A percentile compares a stretch with the other conserved stretches of the same genome.
phyloP scores from a whole-genome alignment of 768 basidiomycete genomes.

The Royoungia palumana region DNA sequence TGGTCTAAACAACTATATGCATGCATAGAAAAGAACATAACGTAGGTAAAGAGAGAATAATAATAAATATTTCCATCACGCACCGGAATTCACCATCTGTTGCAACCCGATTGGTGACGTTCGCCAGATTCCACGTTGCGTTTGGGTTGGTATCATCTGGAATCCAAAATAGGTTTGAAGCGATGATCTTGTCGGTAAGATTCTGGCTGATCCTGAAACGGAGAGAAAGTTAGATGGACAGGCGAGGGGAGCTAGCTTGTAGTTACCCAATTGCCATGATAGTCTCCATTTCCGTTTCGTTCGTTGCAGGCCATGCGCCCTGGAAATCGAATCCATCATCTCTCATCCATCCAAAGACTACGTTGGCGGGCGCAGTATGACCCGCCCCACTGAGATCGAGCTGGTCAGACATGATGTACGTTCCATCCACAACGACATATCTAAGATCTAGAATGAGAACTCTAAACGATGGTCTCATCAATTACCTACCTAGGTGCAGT shows the following conservation, averaged over 20 bases:
- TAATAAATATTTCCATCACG: background rate
- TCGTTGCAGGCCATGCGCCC: conserved; percentile 31
- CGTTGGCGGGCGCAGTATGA: conserved; percentile 41
- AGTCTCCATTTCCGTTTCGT: conserved; percentile 1
- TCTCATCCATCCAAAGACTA: conserved; percentile 49
- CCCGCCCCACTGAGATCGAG: conserved; percentile 40
- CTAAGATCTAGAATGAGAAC: conserved; percentile 13
- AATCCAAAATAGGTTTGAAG: conserved; percentile 1
- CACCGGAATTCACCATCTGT: conserved; percentile 10
- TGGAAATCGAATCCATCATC: conserved; percentile 50
- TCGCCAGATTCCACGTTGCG: conserved; percentile 3
- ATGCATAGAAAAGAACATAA: background rate
- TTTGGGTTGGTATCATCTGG: background rate
- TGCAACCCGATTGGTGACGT: conserved; percentile 5
- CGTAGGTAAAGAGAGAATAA: background rate
- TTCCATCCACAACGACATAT: conserved; percentile 46
- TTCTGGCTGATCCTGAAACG: background rate
- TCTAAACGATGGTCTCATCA: too few relatives aligned
- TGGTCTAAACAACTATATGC: conserved; percentile 36
- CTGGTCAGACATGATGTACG: conserved; percentile 37
- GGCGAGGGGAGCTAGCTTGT: too few relatives aligned
- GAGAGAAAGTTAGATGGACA: background rate
- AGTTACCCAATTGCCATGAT: conserved; percentile 2
- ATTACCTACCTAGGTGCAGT: conserved; percentile 1
- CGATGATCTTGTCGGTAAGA: conserved; percentile 1